These are phyloP conservation scores for Halenospora varia DNA, from an alignment of 495 filamentous ascomycete genomes.

Conservation along the genomic window DNA sequence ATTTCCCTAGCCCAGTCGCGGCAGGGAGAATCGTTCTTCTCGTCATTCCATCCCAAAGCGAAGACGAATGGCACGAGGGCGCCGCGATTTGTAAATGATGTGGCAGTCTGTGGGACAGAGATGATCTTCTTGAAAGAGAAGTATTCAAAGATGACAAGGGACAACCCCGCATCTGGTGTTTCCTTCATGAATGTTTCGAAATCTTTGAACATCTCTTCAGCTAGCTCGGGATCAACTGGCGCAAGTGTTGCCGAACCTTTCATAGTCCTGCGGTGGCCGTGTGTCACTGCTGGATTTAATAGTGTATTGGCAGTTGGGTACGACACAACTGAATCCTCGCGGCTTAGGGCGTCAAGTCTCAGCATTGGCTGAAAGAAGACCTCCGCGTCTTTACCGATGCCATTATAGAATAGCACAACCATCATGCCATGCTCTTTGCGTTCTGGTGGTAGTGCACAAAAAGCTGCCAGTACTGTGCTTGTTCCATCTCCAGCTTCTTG, in stretches of 20 bases:
- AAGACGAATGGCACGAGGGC: slow-evolving; percentile 12
- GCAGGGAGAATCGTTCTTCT: slow-evolving; percentile 24
- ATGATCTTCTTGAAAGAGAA: slow-evolving; percentile 11
- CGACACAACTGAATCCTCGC: slow-evolving; percentile 36
- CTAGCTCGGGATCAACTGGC: slow-evolving; percentile 5
- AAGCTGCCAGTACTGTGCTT: neutral
- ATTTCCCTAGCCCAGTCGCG: slow-evolving; percentile 21
- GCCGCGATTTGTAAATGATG: slow-evolving; percentile 26
- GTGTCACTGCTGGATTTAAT: neutral
- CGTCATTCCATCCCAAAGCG: slow-evolving; percentile 11
- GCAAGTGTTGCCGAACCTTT: neutral
- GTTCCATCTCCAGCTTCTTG: neutral
- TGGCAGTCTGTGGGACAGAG: slow-evolving; percentile 16
- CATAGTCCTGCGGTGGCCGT: neutral
- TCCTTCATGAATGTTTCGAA: slow-evolving; percentile 9
- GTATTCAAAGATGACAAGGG: slow-evolving; percentile 25
- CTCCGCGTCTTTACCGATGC: slow-evolving; percentile 37
- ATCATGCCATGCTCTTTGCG: neutral
- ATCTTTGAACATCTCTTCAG: slow-evolving; percentile 1
- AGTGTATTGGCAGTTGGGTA: slow-evolving; percentile 32
- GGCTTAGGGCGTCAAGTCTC: slow-evolving; percentile 31
- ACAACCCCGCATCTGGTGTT: slow-evolving; percentile 6
- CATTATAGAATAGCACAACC: slow-evolving; percentile 46
- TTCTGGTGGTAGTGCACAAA: neutral
- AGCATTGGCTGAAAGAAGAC: slow-evolving; percentile 36